Conservation (phyloP, 2,329 filamentous ascomycete genomes). For the Aspergillus ruber region DNA sequence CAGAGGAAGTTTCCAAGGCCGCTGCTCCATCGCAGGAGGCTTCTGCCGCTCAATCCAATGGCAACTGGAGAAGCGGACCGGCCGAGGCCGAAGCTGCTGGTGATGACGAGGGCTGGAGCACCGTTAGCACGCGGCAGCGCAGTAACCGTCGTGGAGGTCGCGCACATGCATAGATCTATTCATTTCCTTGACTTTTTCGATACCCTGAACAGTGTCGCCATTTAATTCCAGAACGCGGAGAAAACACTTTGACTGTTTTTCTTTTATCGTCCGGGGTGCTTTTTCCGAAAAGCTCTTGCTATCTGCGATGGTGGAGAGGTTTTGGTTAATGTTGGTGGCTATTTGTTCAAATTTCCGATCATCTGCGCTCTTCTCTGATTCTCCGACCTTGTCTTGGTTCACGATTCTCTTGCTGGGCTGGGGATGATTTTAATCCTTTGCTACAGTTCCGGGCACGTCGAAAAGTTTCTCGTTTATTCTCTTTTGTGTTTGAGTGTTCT, state of each 20-base stretch:
- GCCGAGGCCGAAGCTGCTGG: slow-evolving; percentile 20
- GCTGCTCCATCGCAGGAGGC: slow-evolving; percentile 51
- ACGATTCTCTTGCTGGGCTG: slow-evolving; percentile 24
- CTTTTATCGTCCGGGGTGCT: background rate
- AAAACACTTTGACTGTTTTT: background rate
- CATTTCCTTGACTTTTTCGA: slow-evolving; percentile 12
- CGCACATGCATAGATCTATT: slow-evolving; percentile 32
- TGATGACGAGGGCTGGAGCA: slow-evolving; percentile 46
- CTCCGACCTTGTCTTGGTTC: slow-evolving; percentile 17
- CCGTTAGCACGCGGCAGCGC: slow-evolving; percentile 39
- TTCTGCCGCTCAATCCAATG: slow-evolving; percentile 36
- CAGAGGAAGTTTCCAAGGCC: slow-evolving; percentile 40
- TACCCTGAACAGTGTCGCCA: slow-evolving; percentile 19
- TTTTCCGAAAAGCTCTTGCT: background rate
- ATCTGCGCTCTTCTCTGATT: slow-evolving; percentile 11
- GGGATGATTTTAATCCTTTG: slow-evolving; percentile 24
- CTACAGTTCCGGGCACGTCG: slow-evolving; percentile 29
- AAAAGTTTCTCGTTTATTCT: slow-evolving; percentile 27
- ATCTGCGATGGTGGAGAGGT: slow-evolving; percentile 1
- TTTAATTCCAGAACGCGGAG: background rate
- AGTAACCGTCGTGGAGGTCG: slow-evolving; percentile 40
- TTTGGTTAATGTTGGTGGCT: slow-evolving; percentile 22
- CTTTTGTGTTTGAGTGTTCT: slow-evolving; percentile 14
- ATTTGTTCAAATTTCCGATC: slow-evolving; percentile 15
- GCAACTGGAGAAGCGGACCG: slow-evolving; percentile 36